These are phyloP conservation scores for Juglanconis oblonga DNA, from an alignment of 2,329 filamentous ascomycete species.

Conservation along the genomic window DNA sequence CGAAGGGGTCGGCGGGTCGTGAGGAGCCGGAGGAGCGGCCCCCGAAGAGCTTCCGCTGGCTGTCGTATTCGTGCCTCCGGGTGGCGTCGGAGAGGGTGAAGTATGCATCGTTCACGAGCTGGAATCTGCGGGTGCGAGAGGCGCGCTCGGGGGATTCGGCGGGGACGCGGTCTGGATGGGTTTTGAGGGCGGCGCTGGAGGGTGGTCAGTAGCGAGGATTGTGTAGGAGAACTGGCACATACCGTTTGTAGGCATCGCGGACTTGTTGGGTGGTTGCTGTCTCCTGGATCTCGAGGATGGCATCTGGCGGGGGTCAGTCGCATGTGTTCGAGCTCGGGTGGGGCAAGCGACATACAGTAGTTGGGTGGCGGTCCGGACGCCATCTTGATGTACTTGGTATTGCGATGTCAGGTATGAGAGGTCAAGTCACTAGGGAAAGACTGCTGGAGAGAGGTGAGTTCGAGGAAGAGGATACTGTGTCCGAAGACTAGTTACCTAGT, in stretches of 20 bases:
- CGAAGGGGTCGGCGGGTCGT: constrained; percentile 43
- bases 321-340: background rate
- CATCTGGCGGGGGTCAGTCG: constrained; percentile 51
- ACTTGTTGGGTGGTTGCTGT: constrained; percentile 79
- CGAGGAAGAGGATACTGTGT: background rate
- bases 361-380: constrained; percentile 45
- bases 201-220: background rate
- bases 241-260: constrained; percentile 90
- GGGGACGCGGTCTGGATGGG: constrained; percentile 88
- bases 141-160: constrained; percentile 78
- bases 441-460: background rate
- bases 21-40: constrained; percentile 38
- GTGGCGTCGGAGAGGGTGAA: constrained; percentile 69
- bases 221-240: background rate
- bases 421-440: background rate
- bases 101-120: constrained; percentile 44
- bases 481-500: too few species aligned
- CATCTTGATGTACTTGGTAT: constrained; percentile 35
- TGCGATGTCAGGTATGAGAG: background rate
- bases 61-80: constrained; percentile 81
- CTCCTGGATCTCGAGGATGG: constrained; percentile 68
- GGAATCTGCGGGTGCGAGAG: constrained; percentile 65
- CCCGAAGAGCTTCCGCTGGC: constrained; percentile 61
- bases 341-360: constrained; percentile 48
- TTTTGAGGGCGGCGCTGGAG: constrained; percentile 77